These are phyloP conservation scores for Hyaloperonospora arabidopsidis DNA, from an alignment of 352 stramenopile genomes.

Conservation along the genomic window DNA sequence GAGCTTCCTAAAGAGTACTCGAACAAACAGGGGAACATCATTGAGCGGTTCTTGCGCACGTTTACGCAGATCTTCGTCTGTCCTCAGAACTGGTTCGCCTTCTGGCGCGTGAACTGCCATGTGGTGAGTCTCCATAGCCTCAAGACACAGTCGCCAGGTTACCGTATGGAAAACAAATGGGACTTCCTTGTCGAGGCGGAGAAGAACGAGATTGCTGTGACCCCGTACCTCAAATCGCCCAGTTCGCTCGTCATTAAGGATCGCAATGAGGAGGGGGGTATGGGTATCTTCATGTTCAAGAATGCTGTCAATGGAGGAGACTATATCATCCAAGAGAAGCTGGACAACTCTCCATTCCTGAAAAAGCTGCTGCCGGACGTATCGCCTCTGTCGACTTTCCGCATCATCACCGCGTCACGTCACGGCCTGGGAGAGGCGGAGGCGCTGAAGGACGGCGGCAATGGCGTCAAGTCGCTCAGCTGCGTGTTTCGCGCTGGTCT, in stretches of 20 bases:
- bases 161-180: conserved; percentile 98
- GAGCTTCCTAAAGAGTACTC: conserved; percentile 59
- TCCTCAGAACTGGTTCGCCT: conserved; percentile 95
- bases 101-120: conserved; percentile 95
- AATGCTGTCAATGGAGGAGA: conserved; percentile 91
- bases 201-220: conserved; percentile 88
- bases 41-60: conserved; percentile 88
- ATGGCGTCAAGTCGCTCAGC: conserved; percentile 71
- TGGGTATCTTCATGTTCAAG: conserved; percentile 97
- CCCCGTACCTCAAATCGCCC: conserved; percentile 87
- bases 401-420: conserved; percentile 93
- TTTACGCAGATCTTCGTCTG: conserved; percentile 75
- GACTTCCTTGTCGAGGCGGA: conserved; percentile 93
- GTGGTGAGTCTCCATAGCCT: conserved; percentile 91
- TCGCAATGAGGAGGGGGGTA: conserved; percentile 95
- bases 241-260: conserved; percentile 94
- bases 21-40: conserved; percentile 54
- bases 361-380: conserved; percentile 87
- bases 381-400: conserved; percentile 95
- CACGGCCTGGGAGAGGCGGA: conserved; percentile 46
- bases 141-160: conserved; percentile 87
- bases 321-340: conserved; percentile 96
- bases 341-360: conserved; percentile 91
- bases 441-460: conserved; percentile 38
- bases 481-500: conserved; percentile 73